Percentiles rank a stretch among this genome's conserved stretches.
These are phyloP conservation scores for Malania oleifera DNA, from an alignment of 164 flowering plant genomes.

Conservation along the genomic window DNA sequence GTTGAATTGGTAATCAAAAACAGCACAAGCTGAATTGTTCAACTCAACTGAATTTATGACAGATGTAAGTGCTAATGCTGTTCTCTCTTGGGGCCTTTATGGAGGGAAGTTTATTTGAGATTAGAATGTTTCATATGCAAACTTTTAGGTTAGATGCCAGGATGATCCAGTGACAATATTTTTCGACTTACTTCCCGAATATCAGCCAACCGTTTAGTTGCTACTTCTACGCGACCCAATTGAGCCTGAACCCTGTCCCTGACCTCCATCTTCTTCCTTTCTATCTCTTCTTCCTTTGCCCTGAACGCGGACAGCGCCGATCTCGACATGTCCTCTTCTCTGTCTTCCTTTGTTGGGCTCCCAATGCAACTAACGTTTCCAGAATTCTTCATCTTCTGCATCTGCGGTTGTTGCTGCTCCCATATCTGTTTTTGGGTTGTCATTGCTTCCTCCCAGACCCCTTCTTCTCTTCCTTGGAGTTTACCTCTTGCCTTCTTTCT, in stretches of 20 bases:
- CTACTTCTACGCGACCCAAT: conserved; percentile 72
- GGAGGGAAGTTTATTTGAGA: no score
- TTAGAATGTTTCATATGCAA: no score
- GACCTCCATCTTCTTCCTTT: conserved; percentile 79
- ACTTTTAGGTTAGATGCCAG: no score
- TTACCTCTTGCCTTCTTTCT: conserved; percentile 9
- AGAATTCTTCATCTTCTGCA: conserved; percentile 38
- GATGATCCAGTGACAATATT: neutral
- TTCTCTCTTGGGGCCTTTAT: no score
- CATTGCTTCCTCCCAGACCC: conserved; percentile 15
- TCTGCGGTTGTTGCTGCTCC: conserved; percentile 37
- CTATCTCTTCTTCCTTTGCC: conserved; percentile 87
- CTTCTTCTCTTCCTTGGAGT: neutral
- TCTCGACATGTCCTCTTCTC: conserved; percentile 64
- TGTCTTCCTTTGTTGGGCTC: conserved; percentile 40
- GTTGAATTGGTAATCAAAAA: no score
- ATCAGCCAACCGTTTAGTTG: conserved; percentile 66
- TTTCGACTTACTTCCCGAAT: conserved; percentile 63
- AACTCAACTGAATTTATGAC: no score
- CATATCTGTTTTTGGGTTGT: conserved; percentile 30
- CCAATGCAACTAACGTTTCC: conserved; percentile 30
- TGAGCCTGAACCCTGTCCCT: conserved; percentile 71
- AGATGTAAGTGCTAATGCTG: no score
- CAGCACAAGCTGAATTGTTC: no score
- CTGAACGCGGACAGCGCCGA: conserved; percentile 63